phyloP scores from a whole-genome alignment of 2,329 filamentous ascomycete species.

The Claviceps humidiphila region DNA sequence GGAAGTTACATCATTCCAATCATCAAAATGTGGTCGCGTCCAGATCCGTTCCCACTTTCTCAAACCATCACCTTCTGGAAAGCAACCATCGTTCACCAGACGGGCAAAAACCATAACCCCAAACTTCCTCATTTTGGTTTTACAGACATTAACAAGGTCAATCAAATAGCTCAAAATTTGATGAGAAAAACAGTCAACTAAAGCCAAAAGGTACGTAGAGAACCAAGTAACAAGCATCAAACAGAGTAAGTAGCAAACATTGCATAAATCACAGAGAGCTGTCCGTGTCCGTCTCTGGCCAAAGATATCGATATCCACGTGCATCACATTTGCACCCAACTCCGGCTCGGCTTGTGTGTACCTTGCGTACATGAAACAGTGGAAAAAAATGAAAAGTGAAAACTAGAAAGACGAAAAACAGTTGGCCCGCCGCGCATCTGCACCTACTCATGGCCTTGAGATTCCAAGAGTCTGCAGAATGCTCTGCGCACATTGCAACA shows the following conservation, averaged over 20 bases:
- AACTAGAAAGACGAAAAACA: not conserved
- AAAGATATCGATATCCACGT: not conserved
- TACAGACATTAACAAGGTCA: too few species aligned
- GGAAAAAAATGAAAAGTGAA: too few species aligned
- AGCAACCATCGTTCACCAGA: not conserved
- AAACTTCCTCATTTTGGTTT: too few species aligned
- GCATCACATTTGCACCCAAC: not conserved
- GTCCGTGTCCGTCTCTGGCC: not conserved
- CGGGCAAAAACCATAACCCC: not conserved
- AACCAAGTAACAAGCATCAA: too few species aligned
- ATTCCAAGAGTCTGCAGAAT: conserved; percentile 20
- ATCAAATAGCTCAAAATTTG: too few species aligned
- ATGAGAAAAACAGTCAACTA: too few species aligned
- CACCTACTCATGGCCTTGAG: conserved; percentile 16
- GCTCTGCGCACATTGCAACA: conserved; percentile 22
- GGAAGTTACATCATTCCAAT: conserved; percentile 16
- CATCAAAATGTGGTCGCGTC: conserved; percentile 10
- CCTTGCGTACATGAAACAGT: too few species aligned
- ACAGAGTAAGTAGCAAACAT: too few species aligned
- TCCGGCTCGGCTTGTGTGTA: too few species aligned
- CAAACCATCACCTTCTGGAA: not conserved
- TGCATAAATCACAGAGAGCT: not conserved
- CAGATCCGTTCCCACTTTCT: not conserved
- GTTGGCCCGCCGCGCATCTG: too few species aligned
- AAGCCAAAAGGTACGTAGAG: too few species aligned